These are phyloP conservation scores for Penicillium sp. DNA, from an alignment of 2,329 filamentous ascomycete genomes.

Conservation along the genomic window DNA sequence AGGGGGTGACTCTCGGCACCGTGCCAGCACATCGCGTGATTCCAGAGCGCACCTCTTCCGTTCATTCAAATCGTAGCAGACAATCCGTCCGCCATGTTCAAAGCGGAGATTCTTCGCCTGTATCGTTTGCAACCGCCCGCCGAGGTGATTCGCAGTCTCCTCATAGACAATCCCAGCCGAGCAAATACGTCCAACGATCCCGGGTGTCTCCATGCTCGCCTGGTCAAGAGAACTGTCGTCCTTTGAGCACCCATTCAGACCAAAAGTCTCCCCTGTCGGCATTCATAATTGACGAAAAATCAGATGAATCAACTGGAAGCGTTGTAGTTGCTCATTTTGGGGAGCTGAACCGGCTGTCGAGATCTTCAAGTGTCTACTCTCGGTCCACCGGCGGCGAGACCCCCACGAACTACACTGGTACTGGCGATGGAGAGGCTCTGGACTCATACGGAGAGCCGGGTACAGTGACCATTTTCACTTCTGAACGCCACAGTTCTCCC, in stretches of 20 bases:
- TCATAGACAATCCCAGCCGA: slow-evolving; percentile 8
- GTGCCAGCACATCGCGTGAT: slow-evolving; percentile 33
- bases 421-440: slow-evolving; percentile 1
- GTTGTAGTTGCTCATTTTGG: slow-evolving; percentile 15
- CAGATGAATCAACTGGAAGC: slow-evolving; percentile 21
- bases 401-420: slow-evolving; percentile 11
- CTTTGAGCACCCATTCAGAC: not conserved
- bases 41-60: slow-evolving; percentile 29
- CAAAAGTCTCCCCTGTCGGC: not conserved
- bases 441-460: slow-evolving; percentile 27
- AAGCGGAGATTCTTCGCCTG: slow-evolving; percentile 32
- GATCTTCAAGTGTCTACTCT: slow-evolving; percentile 46
- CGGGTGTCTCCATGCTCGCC: slow-evolving; percentile 1
- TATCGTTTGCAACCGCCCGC: slow-evolving; percentile 33
- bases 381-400: slow-evolving; percentile 39
- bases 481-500: slow-evolving; percentile 35
- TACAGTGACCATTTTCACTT: slow-evolving; percentile 39
- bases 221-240: not conserved
- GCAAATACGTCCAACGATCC: not conserved
- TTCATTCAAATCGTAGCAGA: slow-evolving; percentile 23
- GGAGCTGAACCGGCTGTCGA: slow-evolving; percentile 12
- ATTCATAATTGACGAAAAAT: slow-evolving; percentile 6
- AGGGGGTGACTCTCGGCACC: slow-evolving; percentile 27
- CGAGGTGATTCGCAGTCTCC: slow-evolving; percentile 23
- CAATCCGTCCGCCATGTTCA: slow-evolving; percentile 32